A percentile compares a stretch with the other conserved stretches of the same genome.
These are phyloP conservation scores for Globisporangium abappressorium DNA, from an alignment of 352 stramenopile species.

Conservation along the genomic window DNA sequence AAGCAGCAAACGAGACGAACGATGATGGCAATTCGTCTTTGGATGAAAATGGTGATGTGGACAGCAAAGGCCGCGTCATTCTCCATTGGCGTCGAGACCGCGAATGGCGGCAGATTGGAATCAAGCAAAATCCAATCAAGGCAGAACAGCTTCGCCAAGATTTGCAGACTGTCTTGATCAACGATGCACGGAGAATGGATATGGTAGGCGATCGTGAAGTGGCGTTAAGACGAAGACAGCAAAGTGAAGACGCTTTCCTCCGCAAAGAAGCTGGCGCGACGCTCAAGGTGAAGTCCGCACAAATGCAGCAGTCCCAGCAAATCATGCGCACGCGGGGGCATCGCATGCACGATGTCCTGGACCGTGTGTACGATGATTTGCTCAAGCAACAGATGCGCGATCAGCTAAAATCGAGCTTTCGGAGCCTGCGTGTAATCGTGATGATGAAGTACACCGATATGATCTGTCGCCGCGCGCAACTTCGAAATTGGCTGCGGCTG, in stretches of 20 bases:
- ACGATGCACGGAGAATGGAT: conserved; percentile 29
- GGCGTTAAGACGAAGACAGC: conserved; percentile 31
- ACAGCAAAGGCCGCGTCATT: conserved; percentile 17
- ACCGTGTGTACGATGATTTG: conserved; percentile 57
- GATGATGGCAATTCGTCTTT: conserved; percentile 3
- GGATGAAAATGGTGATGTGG: conserved; percentile 14
- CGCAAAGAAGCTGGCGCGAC: conserved; percentile 43
- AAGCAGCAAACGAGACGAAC: neutral
- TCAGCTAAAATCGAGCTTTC: conserved; percentile 56
- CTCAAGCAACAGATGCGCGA: conserved; percentile 34
- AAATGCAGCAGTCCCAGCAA: conserved; percentile 46
- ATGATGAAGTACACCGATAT: conserved; percentile 46
- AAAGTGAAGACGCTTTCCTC: conserved; percentile 43
- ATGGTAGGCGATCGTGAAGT: conserved; percentile 37
- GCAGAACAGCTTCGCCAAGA: conserved; percentile 34
- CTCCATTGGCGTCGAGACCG: conserved; percentile 50
- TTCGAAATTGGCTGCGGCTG: conserved; percentile 63
- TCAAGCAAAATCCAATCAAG: conserved; percentile 35
- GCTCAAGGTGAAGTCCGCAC: conserved; percentile 41
- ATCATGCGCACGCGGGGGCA: conserved; percentile 47
- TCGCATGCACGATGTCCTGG: conserved; percentile 59
- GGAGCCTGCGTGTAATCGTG: conserved; percentile 40
- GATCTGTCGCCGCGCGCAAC: conserved; percentile 41
- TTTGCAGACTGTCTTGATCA: conserved; percentile 29
- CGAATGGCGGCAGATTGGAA: conserved; percentile 43